Conservation (phyloP, 1,284 basidiomycete genomes). For the Gomphus bonarii region DNA sequence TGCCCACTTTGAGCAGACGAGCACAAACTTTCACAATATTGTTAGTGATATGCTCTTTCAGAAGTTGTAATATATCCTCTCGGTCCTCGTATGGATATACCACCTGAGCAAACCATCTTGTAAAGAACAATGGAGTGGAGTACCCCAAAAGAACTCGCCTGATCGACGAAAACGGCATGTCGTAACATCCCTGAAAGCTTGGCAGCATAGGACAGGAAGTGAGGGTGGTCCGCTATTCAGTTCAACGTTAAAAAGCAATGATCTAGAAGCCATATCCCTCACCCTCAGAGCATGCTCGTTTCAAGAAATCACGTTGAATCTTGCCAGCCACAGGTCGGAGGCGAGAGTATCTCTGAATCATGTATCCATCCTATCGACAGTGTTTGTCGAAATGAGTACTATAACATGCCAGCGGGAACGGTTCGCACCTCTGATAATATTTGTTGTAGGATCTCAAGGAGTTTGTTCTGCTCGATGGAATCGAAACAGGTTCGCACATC, state of each 20-base stretch:
- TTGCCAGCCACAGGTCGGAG: slow-evolving; percentile 41
- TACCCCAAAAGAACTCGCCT: slow-evolving; percentile 34
- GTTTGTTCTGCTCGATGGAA: slow-evolving; percentile 83
- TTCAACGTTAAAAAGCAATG: not conserved
- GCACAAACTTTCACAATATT: slow-evolving; percentile 75
- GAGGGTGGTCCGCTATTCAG: slow-evolving; percentile 52
- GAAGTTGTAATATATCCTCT: slow-evolving; percentile 56
- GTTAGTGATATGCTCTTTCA: slow-evolving; percentile 83
- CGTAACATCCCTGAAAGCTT: slow-evolving; percentile 56
- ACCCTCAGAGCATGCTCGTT: slow-evolving; percentile 63
- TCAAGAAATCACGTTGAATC: slow-evolving; percentile 44
- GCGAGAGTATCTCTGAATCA: slow-evolving; percentile 56
- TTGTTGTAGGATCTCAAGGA: slow-evolving; percentile 68
- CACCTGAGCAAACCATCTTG: slow-evolving; percentile 34
- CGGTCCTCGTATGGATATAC: slow-evolving; percentile 48
- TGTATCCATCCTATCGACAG: slow-evolving; percentile 22
- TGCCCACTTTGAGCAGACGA: not conserved
- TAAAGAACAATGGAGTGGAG: not conserved
- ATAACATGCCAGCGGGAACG: slow-evolving; percentile 32
- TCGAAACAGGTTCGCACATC: slow-evolving; percentile 97
- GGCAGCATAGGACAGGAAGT: slow-evolving; percentile 61
- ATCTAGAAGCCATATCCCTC: not conserved
- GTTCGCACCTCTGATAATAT: slow-evolving; percentile 62
- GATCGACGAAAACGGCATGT: slow-evolving; percentile 79
- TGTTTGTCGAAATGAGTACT: slow-evolving; percentile 25